A percentile compares a stretch with the other conserved stretches of the same genome.
Conservation (phyloP, 225 moss, liverwort and hornwort species). For the Lunularia cruciata region DNA sequence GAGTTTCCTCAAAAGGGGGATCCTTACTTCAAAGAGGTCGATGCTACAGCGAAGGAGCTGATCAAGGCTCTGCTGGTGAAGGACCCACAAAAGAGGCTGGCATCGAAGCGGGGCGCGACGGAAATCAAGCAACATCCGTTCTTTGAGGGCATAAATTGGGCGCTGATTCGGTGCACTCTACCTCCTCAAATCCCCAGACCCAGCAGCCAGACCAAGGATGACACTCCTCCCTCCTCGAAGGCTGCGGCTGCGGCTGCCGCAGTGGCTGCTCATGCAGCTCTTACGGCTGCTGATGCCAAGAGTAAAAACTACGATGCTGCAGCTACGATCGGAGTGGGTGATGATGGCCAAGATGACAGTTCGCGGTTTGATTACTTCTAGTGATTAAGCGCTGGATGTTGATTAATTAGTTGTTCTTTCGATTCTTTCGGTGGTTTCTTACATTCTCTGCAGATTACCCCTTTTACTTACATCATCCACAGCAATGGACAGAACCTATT, state of each 20-base stretch:
- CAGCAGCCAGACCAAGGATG: conserved; percentile 12
- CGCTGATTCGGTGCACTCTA: conserved; percentile 83
- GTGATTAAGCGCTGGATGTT: not conserved
- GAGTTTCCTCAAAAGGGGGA: conserved; percentile 70
- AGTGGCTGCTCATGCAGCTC: conserved; percentile 18
- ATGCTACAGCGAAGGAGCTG: conserved; percentile 71
- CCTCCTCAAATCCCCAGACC: conserved; percentile 79
- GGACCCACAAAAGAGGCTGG: conserved; percentile 83
- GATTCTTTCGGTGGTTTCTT: conserved; percentile 1
- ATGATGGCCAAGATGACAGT: not conserved
- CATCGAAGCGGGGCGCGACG: conserved; percentile 81
- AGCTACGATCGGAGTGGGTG: not conserved
- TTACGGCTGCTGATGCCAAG: conserved; percentile 14
- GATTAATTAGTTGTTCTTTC: not conserved
- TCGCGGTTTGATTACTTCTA: conserved; percentile 26
- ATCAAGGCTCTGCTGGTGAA: conserved; percentile 84
- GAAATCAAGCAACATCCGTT: conserved; percentile 96
- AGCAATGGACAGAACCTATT: not conserved
- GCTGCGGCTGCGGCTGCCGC: conserved; percentile 19
- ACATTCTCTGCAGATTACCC: not conserved
- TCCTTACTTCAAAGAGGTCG: conserved; percentile 58
- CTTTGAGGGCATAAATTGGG: conserved; percentile 96
- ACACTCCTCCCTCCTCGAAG: not conserved
- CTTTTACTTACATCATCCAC: not conserved
- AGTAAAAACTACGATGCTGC: conserved; percentile 6